A percentile compares a stretch with the other conserved stretches of the same genome.
Conservation (phyloP, 2,329 filamentous ascomycete species). For the Venturia asperata region DNA sequence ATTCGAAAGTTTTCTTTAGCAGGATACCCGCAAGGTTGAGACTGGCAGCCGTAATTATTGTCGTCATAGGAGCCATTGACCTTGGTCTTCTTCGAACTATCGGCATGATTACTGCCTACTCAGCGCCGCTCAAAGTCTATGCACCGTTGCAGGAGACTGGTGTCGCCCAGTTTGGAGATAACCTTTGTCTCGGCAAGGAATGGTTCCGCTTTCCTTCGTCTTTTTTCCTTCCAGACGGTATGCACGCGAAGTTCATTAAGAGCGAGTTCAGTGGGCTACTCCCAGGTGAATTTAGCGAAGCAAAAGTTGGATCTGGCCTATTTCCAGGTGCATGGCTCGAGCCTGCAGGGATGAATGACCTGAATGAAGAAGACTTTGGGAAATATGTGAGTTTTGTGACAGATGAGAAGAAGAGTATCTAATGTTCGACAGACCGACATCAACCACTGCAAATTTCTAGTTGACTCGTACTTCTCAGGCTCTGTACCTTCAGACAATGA, state of each 20-base stretch:
- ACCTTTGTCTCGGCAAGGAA: constrained; percentile 87
- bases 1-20: constrained; percentile 59
- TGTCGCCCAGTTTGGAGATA: constrained; percentile 55
- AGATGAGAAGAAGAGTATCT: neutral
- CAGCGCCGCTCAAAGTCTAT: constrained; percentile 69
- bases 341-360: constrained; percentile 82
- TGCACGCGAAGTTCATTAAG: constrained; percentile 81
- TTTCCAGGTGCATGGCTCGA: constrained; percentile 79
- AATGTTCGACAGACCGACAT: constrained; percentile 52
- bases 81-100: constrained; percentile 64
- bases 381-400: constrained; percentile 62
- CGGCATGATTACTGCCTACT: constrained; percentile 74
- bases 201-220: constrained; percentile 97
- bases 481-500: constrained; percentile 58
- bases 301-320: constrained; percentile 59
- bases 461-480: constrained; percentile 74
- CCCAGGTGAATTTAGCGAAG: constrained; percentile 83
- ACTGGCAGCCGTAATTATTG: constrained; percentile 51
- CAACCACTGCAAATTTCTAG: constrained; percentile 68
- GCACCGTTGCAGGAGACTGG: constrained; percentile 53
- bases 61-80: constrained; percentile 58
- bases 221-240: constrained; percentile 77
- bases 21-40: constrained; percentile 72
- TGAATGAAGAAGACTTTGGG: constrained; percentile 73
- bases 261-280: constrained; percentile 85